Conservation (phyloP, 805 yeast species). For the Yarrowia sp. region DNA sequence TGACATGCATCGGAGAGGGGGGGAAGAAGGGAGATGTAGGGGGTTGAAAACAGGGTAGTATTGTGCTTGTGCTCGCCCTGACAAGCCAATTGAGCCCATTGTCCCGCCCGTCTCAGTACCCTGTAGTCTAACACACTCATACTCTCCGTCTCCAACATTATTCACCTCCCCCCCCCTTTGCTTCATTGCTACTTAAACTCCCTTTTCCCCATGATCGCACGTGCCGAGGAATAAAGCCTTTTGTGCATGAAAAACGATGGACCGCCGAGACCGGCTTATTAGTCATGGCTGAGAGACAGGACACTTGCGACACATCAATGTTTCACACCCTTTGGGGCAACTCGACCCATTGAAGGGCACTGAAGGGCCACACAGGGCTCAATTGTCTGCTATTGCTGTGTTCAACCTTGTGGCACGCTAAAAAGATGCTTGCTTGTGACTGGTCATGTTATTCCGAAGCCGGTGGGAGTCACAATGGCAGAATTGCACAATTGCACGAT, state of each 20-base stretch:
- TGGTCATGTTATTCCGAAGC: conserved; percentile 19
- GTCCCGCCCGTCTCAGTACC: neutral
- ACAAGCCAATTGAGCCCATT: neutral
- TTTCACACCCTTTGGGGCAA: too few relatives aligned
- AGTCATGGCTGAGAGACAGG: conserved; percentile 1
- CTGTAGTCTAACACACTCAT: neutral
- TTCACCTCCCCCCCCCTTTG: neutral
- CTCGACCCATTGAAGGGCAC: too few relatives aligned
- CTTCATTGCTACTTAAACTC: conserved; percentile 1
- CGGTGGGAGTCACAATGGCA: neutral
- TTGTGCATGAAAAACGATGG: neutral
- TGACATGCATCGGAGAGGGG: neutral
- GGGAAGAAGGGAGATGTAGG: too few relatives aligned
- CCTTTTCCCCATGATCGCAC: conserved; percentile 15
- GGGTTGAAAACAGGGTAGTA: too few relatives aligned
- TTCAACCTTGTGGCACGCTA: conserved; percentile 3
- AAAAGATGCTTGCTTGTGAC: conserved; percentile 4
- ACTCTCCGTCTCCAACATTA: neutral
- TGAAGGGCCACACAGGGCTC: too few relatives aligned
- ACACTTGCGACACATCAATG: too few relatives aligned
- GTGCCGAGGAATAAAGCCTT: conserved; percentile 25
- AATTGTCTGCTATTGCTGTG: too few relatives aligned
- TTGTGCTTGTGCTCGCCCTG: too few relatives aligned
- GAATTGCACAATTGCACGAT: neutral
- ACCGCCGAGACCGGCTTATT: conserved; percentile 22